Evolutionary conservation across 805 yeast genomes (phyloP), one percentile per base, ranked within the genome.

Genomic region (Henningerozyma blattae): DNA sequence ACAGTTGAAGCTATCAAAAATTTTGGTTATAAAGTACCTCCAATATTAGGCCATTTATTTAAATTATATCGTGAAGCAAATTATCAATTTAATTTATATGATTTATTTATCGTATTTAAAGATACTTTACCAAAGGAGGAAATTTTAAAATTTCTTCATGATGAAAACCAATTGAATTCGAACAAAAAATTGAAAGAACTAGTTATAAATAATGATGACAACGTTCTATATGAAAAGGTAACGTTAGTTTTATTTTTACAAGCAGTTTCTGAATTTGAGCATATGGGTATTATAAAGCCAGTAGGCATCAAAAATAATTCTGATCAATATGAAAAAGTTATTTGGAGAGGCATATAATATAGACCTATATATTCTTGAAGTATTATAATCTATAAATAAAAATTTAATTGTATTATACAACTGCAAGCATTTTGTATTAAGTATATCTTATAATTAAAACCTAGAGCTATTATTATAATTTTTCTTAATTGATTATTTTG

Each of bases 41-140:
- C 86, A 1, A 58, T 72, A 3, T 47, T 75, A 5, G 60, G 71
- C 20, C 71, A 68, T 32, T 51, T 86, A 34, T 86, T 72, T 56
- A 68, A 72, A 31, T 62, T 83, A 13, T 79, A 77, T 51, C 70
- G 91, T 38, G 95, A 86, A 45, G 87, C 95, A 0, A 80, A 82
- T 17, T 64, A 75, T 3, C 59, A 66, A 20, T 67, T 81, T 40
- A 81, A 81, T 47, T 65, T 78, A 34, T 76, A 64, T 55, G 93
- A 81, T 44, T 75, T 75, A 43, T 81, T 65, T 46, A 52, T 60
- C 17, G 77, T 82, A 0, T 80, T 80, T 56, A 70, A 64, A 46
- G 70, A 65, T 37, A 58, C 73, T 0, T 43, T 76, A n/a, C 56
- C 61, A 4, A 45, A 45, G 29, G 43, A 51, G 5, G 42, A 43